Percentiles rank a stretch among this genome's conserved stretches.
phyloP scores from a whole-genome alignment of 345 rosid genomes.

The Salix purpurea region DNA sequence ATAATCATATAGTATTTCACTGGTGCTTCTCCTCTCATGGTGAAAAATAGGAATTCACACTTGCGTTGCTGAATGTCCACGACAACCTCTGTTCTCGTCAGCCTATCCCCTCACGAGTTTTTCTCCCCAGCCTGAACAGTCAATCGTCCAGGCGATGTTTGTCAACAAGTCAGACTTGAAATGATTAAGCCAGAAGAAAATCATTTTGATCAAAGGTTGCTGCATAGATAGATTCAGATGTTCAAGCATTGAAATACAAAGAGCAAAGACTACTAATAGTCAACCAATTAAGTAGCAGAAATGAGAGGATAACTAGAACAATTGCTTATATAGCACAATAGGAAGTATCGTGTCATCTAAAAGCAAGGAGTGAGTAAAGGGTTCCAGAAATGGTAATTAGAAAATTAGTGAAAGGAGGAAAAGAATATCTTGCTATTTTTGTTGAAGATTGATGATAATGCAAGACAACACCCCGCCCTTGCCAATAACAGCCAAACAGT shows the following conservation, averaged over 20 bases:
- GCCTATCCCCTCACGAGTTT: no score
- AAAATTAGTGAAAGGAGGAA: no score
- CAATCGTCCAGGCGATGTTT: no score
- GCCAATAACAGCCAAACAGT: not conserved
- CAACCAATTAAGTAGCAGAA: not conserved
- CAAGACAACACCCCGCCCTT: not conserved
- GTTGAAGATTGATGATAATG: not conserved
- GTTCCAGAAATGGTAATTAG: not conserved
- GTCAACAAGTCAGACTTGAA: not conserved
- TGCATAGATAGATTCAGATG: not conserved
- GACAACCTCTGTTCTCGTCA: no score
- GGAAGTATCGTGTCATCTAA: not conserved
- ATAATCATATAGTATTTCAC: no score
- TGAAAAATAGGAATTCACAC: no score
- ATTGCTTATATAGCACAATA: no score
- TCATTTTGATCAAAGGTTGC: not conserved
- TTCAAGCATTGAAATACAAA: not conserved
- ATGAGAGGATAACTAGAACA: not conserved
- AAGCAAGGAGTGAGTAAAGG: not conserved
- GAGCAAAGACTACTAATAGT: not conserved
- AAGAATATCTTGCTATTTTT: not conserved
- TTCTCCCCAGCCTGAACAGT: no score
- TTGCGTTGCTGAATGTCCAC: no score
- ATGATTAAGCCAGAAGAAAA: not conserved
- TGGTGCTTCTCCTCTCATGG: no score